Evolutionary conservation across 768 basidiomycete genomes (phyloP).

Genomic region (Hysterangium stoloniferum): DNA sequence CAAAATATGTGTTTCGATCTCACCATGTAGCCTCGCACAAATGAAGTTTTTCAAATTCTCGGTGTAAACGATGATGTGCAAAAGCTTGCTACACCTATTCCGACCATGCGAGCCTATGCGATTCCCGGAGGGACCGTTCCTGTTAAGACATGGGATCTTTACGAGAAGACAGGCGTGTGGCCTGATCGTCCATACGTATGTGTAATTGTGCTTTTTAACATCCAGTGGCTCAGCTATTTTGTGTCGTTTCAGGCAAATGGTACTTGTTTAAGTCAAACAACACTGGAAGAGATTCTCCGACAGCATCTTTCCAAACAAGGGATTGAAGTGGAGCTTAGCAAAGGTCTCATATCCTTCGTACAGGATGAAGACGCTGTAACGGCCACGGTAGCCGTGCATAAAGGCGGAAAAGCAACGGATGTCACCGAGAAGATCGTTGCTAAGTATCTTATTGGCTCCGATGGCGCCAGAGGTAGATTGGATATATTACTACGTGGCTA

Average conservation of each 20-base stretch:
- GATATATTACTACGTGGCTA: background rate
- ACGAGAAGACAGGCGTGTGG: background rate
- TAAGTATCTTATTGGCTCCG: slow-evolving; percentile 23
- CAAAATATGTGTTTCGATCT: background rate
- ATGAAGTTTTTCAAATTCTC: slow-evolving; percentile 22
- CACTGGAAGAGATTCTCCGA: slow-evolving; percentile 27
- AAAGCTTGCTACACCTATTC: background rate
- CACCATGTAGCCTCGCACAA: slow-evolving; percentile 18
- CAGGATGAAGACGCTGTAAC: slow-evolving; percentile 30
- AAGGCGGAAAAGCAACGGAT: slow-evolving; percentile 14
- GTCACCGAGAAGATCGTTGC: slow-evolving; percentile 20
- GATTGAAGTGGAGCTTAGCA: slow-evolving; percentile 35
- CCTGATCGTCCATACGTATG: slow-evolving; percentile 3
- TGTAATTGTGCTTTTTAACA: background rate
- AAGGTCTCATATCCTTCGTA: slow-evolving; percentile 37
- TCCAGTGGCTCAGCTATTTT: background rate
- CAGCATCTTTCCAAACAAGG: slow-evolving; percentile 20
- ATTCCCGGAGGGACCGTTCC: slow-evolving; percentile 15
- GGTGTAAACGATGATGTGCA: slow-evolving; percentile 18
- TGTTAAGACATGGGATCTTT: slow-evolving; percentile 19
- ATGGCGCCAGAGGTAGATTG: slow-evolving; percentile 21
- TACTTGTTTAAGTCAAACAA: slow-evolving; percentile 21
- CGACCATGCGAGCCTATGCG: slow-evolving; percentile 13
- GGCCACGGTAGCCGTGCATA: slow-evolving; percentile 25
- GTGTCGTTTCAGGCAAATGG: slow-evolving; percentile 18